Conservation (phyloP, 192 early-diverging fungal species). For the Spizellomyces sp. region DNA sequence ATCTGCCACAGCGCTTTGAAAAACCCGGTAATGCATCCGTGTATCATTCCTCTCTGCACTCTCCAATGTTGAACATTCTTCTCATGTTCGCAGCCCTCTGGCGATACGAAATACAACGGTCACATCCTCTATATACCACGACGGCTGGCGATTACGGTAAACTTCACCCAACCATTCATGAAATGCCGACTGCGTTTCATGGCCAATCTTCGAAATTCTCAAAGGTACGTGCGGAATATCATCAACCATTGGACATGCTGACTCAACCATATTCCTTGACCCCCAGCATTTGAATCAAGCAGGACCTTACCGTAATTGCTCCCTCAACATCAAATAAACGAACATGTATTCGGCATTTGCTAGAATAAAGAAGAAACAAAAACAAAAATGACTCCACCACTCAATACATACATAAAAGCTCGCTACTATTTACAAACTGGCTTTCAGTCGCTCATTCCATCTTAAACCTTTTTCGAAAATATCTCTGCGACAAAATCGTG, state of each 20-base stretch:
- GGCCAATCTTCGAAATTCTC: slow-evolving; percentile 52
- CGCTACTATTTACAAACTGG: no score
- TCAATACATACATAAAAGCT: no score
- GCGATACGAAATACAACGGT: slow-evolving; percentile 22
- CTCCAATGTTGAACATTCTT: background rate
- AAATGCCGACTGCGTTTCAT: slow-evolving; percentile 55
- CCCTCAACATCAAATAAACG: slow-evolving; percentile 33
- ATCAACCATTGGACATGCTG: background rate
- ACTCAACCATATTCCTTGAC: background rate
- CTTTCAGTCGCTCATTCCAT: background rate
- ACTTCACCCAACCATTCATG: slow-evolving; percentile 47
- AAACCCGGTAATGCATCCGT: slow-evolving; percentile 39
- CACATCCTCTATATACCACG: slow-evolving; percentile 57
- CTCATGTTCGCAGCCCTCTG: slow-evolving; percentile 16
- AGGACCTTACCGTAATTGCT: slow-evolving; percentile 48
- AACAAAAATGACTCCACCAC: no score
- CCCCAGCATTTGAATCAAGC: slow-evolving; percentile 42
- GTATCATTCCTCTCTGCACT: background rate
- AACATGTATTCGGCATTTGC: no score
- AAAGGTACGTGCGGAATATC: slow-evolving; percentile 32
- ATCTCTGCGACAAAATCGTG: background rate
- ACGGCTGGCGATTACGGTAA: slow-evolving; percentile 50
- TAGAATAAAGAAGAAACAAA: no score
- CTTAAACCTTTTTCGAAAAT: background rate
- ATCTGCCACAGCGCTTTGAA: slow-evolving; percentile 49